Percentiles rank a stretch among this genome's conserved stretches.
Conservation (phyloP, 768 basidiomycete species). For the Tricholoma hemisulphureum region DNA sequence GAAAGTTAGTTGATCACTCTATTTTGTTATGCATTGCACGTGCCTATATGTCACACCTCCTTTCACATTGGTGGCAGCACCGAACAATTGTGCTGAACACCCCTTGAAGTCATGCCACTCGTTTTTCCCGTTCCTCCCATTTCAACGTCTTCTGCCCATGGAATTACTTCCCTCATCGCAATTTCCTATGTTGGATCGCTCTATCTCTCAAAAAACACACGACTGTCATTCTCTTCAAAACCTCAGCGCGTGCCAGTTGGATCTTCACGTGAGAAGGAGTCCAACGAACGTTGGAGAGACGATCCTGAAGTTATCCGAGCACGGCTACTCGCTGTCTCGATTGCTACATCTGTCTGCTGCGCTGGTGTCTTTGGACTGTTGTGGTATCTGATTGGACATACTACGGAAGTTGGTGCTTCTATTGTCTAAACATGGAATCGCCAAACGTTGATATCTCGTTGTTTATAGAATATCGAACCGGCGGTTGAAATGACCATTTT, state of each 20-base stretch:
- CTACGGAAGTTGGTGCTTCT: conserved; percentile 16
- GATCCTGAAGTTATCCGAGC: conserved; percentile 85
- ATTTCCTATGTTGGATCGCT: conserved; percentile 78
- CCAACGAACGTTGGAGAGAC: conserved; percentile 65
- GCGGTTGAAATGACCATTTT: conserved; percentile 31
- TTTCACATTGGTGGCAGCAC: not conserved
- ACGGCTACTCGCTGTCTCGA: conserved; percentile 63
- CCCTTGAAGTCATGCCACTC: conserved; percentile 20
- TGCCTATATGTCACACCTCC: not conserved
- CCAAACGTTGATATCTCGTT: not conserved
- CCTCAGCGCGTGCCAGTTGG: conserved; percentile 25
- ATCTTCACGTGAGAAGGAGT: conserved; percentile 23
- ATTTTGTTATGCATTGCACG: too few relatives aligned
- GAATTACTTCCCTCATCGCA: conserved; percentile 58
- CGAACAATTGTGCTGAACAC: not conserved
- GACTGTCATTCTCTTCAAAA: conserved; percentile 48
- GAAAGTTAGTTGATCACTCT: too few relatives aligned
- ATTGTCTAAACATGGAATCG: not conserved
- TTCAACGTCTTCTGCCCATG: conserved; percentile 43
- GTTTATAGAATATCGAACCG: conserved; percentile 13
- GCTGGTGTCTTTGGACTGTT: conserved; percentile 47
- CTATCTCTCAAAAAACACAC: conserved; percentile 67
- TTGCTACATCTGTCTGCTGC: conserved; percentile 62
- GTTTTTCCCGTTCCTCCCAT: conserved; percentile 26
- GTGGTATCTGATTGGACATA: conserved; percentile 24